phyloP scores from a whole-genome alignment of 2,329 filamentous ascomycete genomes.

The Talaromyces sp. region DNA sequence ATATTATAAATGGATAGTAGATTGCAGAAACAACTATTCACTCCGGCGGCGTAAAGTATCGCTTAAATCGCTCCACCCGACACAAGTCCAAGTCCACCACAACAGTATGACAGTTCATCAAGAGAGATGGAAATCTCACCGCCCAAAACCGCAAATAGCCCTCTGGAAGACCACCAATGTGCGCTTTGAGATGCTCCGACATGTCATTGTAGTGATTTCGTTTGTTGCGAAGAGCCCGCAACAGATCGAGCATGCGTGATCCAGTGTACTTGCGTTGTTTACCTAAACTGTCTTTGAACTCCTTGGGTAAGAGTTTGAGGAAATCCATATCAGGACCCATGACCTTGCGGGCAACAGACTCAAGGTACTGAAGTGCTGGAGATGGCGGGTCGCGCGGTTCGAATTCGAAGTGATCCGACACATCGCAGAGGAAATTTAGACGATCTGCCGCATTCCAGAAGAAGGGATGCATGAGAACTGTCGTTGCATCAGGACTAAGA shows the following conservation, averaged over 20 bases:
- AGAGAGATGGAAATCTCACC: constrained; percentile 68
- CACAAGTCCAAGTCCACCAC: constrained; percentile 63
- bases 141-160: constrained; percentile 86
- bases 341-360: constrained; percentile 45
- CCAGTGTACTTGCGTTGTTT: constrained; percentile 96
- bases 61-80: constrained; percentile 39
- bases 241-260: constrained; percentile 73
- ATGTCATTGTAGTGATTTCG: constrained; percentile 98
- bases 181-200: constrained; percentile 70
- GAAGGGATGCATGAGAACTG: constrained; percentile 90
- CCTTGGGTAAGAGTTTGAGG: constrained; percentile 67
- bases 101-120: constrained; percentile 76
- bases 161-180: constrained; percentile 71
- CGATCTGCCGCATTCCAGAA: constrained; percentile 92
- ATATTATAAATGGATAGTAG: background rate
- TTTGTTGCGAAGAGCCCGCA: constrained; percentile 90
- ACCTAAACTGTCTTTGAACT: constrained; percentile 83
- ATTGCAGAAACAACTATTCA: constrained; percentile 15
- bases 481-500: constrained; percentile 63
- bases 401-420: constrained; percentile 94
- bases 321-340: constrained; percentile 68
- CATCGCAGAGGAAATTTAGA: constrained; percentile 88
- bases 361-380: constrained; percentile 58
- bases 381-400: constrained; percentile 82
- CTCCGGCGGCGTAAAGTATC: constrained; percentile 40